Base-by-base conservation (phyloP, 2,329 filamentous ascomycete genomes). In the Trichoderma sp. region DNA sequence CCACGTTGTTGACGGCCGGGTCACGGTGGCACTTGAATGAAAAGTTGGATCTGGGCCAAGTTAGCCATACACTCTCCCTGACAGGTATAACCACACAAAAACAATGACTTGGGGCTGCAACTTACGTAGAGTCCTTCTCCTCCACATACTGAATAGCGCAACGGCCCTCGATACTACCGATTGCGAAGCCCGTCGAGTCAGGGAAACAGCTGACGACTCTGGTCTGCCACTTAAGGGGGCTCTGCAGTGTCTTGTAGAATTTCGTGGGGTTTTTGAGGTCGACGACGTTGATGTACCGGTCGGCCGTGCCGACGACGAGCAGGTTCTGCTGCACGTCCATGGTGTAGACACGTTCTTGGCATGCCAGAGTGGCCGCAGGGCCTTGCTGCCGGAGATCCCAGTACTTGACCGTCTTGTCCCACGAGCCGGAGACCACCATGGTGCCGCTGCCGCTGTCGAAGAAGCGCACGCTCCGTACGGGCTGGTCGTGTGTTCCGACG, bases 11-110 rank as follows among this genome's bases (percentile, higher is more conserved):
- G 71, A 90, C 84, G 1, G 92, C 89, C 6, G 90, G 89, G 77
- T 97, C 93, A 72, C 96, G 94, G 82, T 99, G 96, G 83, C 96
- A 99, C 84, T 98, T 98, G 90, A 99, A 99, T 56, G 94, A 97
- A 86, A 99, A 99, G 85, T 99, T 98, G 79, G 91, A 92, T 78
- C 91, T 92, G 75, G 1, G 34, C 3, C 15, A 26, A 8, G 39
- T 69, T 36, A 69, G 56, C 36, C 3, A 15, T 18, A 32, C 3
- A 14, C 6, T 14, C 15, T 11, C 63, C 14, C 43, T n/a, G 61
- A 15, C 14, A 36, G 14, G 47, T 15, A 36, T 15, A 36, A 34
- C 14, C 30, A 11, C 11, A 4, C 4, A 67, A 26, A 32, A 1
- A 11, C 8, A 26, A 26, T 24, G 53, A 2, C 24, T 28, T 1